A percentile compares a stretch with the other conserved stretches of the same genome.
phyloP scores from a whole-genome alignment of 352 stramenopile species.

The Phytopythium montanum region DNA sequence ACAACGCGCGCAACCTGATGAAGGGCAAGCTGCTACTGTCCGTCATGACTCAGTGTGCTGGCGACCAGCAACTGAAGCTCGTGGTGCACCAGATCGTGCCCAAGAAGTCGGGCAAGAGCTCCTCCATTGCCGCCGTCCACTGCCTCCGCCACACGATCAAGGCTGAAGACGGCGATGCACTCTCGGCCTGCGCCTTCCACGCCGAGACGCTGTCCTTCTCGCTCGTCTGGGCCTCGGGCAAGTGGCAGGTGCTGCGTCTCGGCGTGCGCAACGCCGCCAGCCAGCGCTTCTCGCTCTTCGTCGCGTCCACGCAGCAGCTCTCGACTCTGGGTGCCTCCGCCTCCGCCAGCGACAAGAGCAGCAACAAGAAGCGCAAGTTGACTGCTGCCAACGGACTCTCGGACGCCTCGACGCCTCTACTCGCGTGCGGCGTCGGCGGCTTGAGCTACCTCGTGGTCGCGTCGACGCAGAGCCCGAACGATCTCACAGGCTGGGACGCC shows the following conservation, averaged over 20 bases:
- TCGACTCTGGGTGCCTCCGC: constrained; percentile 14
- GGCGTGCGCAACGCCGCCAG: constrained; percentile 3
- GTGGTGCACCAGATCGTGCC: constrained; percentile 51
- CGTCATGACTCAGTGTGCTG: constrained; percentile 27
- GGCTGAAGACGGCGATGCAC: constrained; percentile 12
- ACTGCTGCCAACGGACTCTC: constrained; percentile 13
- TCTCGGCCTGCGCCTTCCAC: constrained; percentile 58
- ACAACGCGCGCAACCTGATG: constrained; percentile 38
- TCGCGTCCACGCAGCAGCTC: constrained; percentile 36
- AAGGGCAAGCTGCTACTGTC: constrained; percentile 68
- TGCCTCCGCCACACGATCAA: constrained; percentile 29
- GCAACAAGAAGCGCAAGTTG: constrained; percentile 72
- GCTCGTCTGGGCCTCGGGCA: constrained; percentile 48
- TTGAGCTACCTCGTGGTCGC: constrained; percentile 59
- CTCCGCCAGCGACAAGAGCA: neutral
- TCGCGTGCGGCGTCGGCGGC: constrained; percentile 35
- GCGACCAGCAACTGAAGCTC: constrained; percentile 35
- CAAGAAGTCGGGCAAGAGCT: constrained; percentile 16
- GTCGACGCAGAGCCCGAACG: constrained; percentile 25
- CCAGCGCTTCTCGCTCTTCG: constrained; percentile 37
- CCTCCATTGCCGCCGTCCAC: constrained; percentile 27
- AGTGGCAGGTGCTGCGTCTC: constrained; percentile 48
- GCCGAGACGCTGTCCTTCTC: constrained; percentile 71
- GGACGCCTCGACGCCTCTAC: constrained; percentile 17
- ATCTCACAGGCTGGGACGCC: constrained; percentile 61